Base-by-base conservation (phyloP, 2,329 filamentous ascomycete genomes). In the Colletotrichum melonis region DNA sequence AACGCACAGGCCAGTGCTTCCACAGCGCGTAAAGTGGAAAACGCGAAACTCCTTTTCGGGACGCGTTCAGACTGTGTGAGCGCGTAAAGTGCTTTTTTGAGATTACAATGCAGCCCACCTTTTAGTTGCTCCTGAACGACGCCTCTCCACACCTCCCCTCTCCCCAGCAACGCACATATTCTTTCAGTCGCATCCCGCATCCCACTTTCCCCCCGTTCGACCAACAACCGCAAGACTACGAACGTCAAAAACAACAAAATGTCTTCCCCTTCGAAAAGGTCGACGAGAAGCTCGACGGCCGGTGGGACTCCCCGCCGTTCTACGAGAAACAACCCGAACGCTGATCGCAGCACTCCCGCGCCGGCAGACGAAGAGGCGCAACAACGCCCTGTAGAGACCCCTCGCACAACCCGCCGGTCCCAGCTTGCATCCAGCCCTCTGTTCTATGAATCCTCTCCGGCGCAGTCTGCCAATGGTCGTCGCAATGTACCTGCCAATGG, bases 391-490 rank as follows among this genome's bases (percentile, higher is more conserved):
- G 64, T 35, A 28, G 81, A 80, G 56, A 88, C 87, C 64, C 88
- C 88, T 74, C 86, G 86, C 63, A 82, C 82, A 68, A 83, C 81
- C 63, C 84, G 85, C 42, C 77, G 83, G 26, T 86, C 87, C 26
- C 86, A 88, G 77, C 86, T 92, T 74, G 90, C 90, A 5, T 97
- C 95, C 4, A 97, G 95, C 72, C 95, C 95, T 54, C 87, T 98
- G 76, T 94, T 94, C 82, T 97, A 92, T 82, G 90, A 89, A 78
- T 90, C 87, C 2, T 85, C 86, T 11, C 83, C 85, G 1, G 77
- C 76, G 24, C 77, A 78, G 16, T 78, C 80, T 1, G 74, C 66
- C 9, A 78, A 77, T n/a, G 77, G 74, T 35, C 62, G 62, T 16
- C 78, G 78, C 12, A 77, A 81, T 77, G 80, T 75, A 38, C 79